Conservation (phyloP, 2,329 filamentous ascomycete species). For the Penicillium sp. region DNA sequence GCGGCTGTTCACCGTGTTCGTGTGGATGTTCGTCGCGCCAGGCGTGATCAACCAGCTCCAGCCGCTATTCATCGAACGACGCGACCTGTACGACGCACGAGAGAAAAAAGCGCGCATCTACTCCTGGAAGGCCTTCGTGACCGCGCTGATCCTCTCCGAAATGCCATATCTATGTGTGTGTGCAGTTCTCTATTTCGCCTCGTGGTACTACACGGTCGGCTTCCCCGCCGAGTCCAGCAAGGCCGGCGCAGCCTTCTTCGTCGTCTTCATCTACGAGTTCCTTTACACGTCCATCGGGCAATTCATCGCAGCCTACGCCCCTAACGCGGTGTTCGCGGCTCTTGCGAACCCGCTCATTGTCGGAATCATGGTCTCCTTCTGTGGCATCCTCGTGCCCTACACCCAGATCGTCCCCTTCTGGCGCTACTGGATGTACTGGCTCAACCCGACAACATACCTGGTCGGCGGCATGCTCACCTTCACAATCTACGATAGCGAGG, state of each 20-base stretch:
- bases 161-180: conserved; percentile 69
- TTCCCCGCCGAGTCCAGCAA: conserved; percentile 39
- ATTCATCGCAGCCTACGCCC: conserved; percentile 78
- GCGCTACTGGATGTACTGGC: conserved; percentile 39
- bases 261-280: conserved; percentile 74
- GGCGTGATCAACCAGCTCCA: conserved; percentile 57
- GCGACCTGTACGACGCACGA: conserved; percentile 68
- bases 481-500: conserved; percentile 28
- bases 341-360: conserved; percentile 76
- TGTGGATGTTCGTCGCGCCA: conserved; percentile 61
- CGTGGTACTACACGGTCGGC: conserved; percentile 76
- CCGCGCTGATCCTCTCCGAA: conserved; percentile 70
- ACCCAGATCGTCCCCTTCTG: conserved; percentile 36
- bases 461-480: conserved; percentile 36
- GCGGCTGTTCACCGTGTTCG: conserved; percentile 70
- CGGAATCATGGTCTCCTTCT: conserved; percentile 37
- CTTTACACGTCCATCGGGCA: conserved; percentile 75
- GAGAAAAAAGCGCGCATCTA: conserved; percentile 76
- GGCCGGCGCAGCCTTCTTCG: conserved; percentile 63
- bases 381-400: conserved; percentile 37
- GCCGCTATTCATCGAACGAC: conserved; percentile 71
- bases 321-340: conserved; percentile 68
- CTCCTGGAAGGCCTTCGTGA: conserved; percentile 72
- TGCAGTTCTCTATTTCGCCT: conserved; percentile 68
- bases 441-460: conserved; percentile 39